Base-by-base conservation (phyloP, 2,329 filamentous ascomycete species). In the Trichoderma sp. region DNA sequence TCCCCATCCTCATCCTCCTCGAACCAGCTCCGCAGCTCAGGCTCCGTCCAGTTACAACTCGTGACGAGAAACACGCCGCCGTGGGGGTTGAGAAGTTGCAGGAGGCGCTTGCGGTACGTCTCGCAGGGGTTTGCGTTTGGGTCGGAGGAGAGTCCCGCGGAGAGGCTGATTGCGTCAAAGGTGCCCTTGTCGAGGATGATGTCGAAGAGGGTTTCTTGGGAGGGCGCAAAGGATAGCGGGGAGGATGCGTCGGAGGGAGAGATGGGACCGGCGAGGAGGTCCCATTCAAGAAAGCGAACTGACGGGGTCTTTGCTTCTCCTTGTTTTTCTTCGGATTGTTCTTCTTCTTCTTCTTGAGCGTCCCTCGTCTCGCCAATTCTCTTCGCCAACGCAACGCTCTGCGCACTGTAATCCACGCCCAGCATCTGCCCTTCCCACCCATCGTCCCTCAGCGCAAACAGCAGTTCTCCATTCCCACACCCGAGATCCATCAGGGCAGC, bases 31-130 rank as follows among this genome's bases (percentile, higher is more conserved):
- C 87, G 85, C 77, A 99, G 82, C 84, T 99, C 96, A 53, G 90
- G 88, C 83, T 96, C 94, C 1, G 95, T 98, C 96, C 96, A 99
- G 83, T 99, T 99, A 81, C 96, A 99, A 81, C 94, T 98, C 70
- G 96, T 98, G 69, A 99, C 89, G 73, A 98, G 82, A 76, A 98
- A 88, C 28, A 93, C 85, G 0, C 93, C 93, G 1, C 91, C 91
- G 6, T 8, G 3, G 1, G 82, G 83, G 76, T 89, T 90, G 66
- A 98, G 87, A 74, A 98, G 85, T 32, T 82, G 83, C 73, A 91
- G 84, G 36, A 95, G 90, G 67, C 89, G 88, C 61, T 87, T 86
- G 62, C 89, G 87, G 83, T 99, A 99, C 4, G 87, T 86, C 80
- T 97, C 93, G 79, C 90, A 92, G 14, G 92, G 85, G 36, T 39